Base-by-base conservation (phyloP, 306 rosid species). In the Sphenostylis stenocarpa region DNA sequence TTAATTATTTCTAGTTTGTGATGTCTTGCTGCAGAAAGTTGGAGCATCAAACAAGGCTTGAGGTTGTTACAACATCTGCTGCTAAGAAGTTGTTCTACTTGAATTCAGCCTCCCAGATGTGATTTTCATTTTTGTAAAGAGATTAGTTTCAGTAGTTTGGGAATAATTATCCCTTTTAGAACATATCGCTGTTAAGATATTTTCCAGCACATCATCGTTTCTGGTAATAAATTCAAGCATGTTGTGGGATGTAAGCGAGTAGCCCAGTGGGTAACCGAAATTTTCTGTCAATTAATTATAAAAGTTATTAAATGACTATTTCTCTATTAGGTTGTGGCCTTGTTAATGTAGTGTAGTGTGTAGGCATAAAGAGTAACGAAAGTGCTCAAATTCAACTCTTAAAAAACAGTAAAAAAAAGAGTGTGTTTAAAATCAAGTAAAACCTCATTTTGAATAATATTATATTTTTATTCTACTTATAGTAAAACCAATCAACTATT, bases 1-100 rank as follows among this genome's bases (percentile, higher is more conserved):
- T 28, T n/a, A n/a, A 29, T 33, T 5, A 12, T 20, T 73, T 78
- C 26, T 52, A 61, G 15, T 51, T 61, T 67, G 24, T 16, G 66
- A 19, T 84, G 56, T 58, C 65, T 87, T 29, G 33, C 63, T 71
- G 90, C 87, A 87, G 94, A 83, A 67, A 75, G 85, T 83, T 56
- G 90, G 57, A 86, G 69, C 60, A 82, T 29, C 84, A 34, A 72
- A 20, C 64, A 77, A 83, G 84, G 61, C 79, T 20, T 72, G 75
- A 12, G 61, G 64, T 26, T 52, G 75, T 43, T 38, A 47, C 61
- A n/a, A 51, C 48, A 29, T 39, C 2, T 31, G 71, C 2, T 31
- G 71, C 64, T 33, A 72, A 62, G 51, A 75, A 64, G 64, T 79
- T 73, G 53, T 65, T 16, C 26, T 49, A 34, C 53, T 7, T 16